Evolutionary conservation across 352 stramenopile genomes (phyloP), one percentile per base, ranked within the genome.

Genomic region (Globisporangium takayamanum): DNA sequence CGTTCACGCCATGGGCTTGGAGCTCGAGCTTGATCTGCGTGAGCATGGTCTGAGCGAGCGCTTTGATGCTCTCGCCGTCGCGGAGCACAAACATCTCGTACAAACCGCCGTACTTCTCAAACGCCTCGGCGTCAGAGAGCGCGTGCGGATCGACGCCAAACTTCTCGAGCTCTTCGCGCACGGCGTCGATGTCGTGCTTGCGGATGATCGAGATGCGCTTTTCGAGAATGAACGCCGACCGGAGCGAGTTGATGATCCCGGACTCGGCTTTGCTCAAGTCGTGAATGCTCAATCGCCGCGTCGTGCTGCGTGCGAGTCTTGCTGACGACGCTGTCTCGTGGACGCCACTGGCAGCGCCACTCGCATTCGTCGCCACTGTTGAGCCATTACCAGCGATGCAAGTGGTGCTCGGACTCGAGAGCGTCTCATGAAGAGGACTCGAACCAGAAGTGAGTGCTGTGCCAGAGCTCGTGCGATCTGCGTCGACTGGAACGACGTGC

Each of bases 71-170:
- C 52, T 89, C 78, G 4, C 83, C 83, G 47, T 89, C 80, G 30
- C 78, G 77, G 22, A 91, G 62, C 0, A 89, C 77, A 42, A 90
- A 76, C 42, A 84, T 66, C 39, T 88, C 80, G 44, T 87, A 92
- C 28, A 92, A 48, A 1, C 49, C 39, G 11, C 68, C 64, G 42
- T 90, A 92, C 36, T 80, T 79, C 2, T 78, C 65, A 6, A 46
- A 44, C 14, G 57, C 64, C 3, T 73, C 66, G 2, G 59, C 33
- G 5, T 70, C 67, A 0, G 62, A 55, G 18, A 70, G 49, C 2
- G 1, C 18, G 1, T 26, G 47, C 16, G 37, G 26, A n/a, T 75
- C 63, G 16, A 85, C 63, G 4, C 74, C 77, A 61, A 90, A 89
- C 52, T 89, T 90, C 14, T 52, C 25, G 6, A 92, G 57, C 53